Base-by-base conservation (phyloP, 2,329 filamentous ascomycete species). In the Neopestalotiopsis clavispora region DNA sequence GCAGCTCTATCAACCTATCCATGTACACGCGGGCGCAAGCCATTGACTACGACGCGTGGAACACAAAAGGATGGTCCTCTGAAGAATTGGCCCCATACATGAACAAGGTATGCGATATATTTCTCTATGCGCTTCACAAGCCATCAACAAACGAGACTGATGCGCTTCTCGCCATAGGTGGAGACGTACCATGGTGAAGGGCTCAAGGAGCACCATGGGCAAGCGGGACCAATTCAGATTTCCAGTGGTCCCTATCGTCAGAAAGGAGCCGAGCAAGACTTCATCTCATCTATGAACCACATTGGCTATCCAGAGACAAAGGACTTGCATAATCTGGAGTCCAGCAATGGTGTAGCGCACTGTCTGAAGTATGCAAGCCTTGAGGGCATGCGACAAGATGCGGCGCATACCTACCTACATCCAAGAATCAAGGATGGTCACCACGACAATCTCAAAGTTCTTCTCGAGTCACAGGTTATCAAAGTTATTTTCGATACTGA, bases 171-270 rank as follows among this genome's bases (percentile, higher is more conserved):
- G 34, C 40, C 12, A 56, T 58, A 82, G 81, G 77, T 89, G 13
- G 88, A 90, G 75, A 89, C 85, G 0, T 89, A 86, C 68, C 83
- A 86, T 71, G 82, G 83, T 17, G 73, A 78, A 52, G 84, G 81
- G 66, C 75, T 81, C 6, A 74, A 80, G 52, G 78, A 79, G 7
- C 70, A 80, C 2, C 88, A 90, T 73, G 88, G 88, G 14, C 74
- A 80, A 45, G 75, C 83, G 23, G 88, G 89, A 0, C 88, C 87
- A 0, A 80, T 90, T 20, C 78, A 87, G 38, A 75, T 91, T 34
- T 86, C 85, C 0, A 80, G 83, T 42, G 86, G 87, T 20, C 83
- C 84, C 0, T 86, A 80, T 73, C 74, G 78, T 30, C 78, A 78
- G 2, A 80, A 76, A n/a, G 66, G 65, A 1, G 75, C 81, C 2